Evolutionary conservation across 129 eudicot species (phyloP).

Genomic region (Ambrosia trifida): DNA sequence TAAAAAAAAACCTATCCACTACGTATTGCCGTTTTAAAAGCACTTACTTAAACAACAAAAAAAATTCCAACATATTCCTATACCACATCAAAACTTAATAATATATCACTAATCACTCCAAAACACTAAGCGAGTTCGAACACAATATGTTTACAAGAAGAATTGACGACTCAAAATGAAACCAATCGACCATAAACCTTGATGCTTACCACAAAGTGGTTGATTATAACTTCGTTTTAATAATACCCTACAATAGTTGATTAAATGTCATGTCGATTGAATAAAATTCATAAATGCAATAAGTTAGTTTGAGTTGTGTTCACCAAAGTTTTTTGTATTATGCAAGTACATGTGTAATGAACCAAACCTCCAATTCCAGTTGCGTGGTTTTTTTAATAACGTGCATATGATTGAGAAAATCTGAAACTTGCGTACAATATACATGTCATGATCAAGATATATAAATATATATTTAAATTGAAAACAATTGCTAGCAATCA

Average conservation of each 20-base stretch:
- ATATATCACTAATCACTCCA: no score
- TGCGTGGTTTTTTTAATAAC: slow-evolving; percentile 25
- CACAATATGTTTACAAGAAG: no score
- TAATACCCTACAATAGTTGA: slow-evolving; percentile 15
- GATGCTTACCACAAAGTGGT: neutral
- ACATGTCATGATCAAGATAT: neutral
- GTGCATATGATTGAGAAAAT: slow-evolving; percentile 10
- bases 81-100: no score
- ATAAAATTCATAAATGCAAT: slow-evolving; percentile 20
- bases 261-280: slow-evolving; percentile 9
- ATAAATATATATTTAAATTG: no score
- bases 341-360: slow-evolving; percentile 8
- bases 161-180: no score
- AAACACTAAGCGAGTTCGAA: no score
- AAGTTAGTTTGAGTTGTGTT: neutral
- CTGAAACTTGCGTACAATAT: neutral
- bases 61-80: no score
- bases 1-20: no score
- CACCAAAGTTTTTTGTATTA: neutral
- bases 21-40: no score
- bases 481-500: no score
- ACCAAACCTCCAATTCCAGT: slow-evolving; percentile 2
- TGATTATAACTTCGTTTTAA: neutral
- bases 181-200: no score
- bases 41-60: no score